A percentile compares a stretch with the other conserved stretches of the same genome.
Conservation (phyloP, 1,284 basidiomycete species). For the Coriolopsis trogii region DNA sequence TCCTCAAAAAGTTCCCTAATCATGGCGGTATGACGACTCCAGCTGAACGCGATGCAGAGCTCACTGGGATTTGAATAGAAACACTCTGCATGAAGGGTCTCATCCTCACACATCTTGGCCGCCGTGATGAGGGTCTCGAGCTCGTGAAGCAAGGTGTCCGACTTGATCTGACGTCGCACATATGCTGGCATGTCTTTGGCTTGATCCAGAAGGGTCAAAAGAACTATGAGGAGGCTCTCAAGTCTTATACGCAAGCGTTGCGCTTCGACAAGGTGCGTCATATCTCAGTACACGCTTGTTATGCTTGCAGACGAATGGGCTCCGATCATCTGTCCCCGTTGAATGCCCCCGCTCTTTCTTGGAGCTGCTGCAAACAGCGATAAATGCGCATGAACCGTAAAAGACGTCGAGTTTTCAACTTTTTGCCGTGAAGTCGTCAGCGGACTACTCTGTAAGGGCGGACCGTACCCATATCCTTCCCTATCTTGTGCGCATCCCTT, state of each 20-base stretch:
- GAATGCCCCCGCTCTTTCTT: too few species aligned
- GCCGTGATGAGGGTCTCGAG: slow-evolving; percentile 82
- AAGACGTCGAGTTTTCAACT: too few species aligned
- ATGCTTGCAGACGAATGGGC: not conserved
- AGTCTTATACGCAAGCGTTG: slow-evolving; percentile 83
- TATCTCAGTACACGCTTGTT: not conserved
- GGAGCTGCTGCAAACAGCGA: too few species aligned
- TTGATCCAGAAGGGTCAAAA: slow-evolving; percentile 91
- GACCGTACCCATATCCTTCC: too few species aligned
- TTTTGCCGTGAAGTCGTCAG: too few species aligned
- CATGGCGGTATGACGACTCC: slow-evolving; percentile 78
- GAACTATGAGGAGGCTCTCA: slow-evolving; percentile 89
- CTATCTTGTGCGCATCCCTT: too few species aligned
- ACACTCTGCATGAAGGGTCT: slow-evolving; percentile 95
- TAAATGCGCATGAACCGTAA: too few species aligned
- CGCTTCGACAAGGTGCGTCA: slow-evolving; percentile 85
- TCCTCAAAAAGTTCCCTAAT: slow-evolving; percentile 94
- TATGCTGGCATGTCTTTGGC: slow-evolving; percentile 98
- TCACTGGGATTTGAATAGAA: slow-evolving; percentile 52
- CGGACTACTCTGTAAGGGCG: too few species aligned
- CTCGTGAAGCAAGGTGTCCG: slow-evolving; percentile 89
- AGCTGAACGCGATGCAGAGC: slow-evolving; percentile 19
- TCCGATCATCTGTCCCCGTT: not conserved
- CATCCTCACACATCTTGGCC: slow-evolving; percentile 82
- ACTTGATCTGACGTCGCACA: slow-evolving; percentile 90